A percentile compares a stretch with the other conserved stretches of the same genome.
Evolutionary conservation across 2,329 filamentous ascomycete genomes (phyloP).

Genomic region (Fusarium torulosum): DNA sequence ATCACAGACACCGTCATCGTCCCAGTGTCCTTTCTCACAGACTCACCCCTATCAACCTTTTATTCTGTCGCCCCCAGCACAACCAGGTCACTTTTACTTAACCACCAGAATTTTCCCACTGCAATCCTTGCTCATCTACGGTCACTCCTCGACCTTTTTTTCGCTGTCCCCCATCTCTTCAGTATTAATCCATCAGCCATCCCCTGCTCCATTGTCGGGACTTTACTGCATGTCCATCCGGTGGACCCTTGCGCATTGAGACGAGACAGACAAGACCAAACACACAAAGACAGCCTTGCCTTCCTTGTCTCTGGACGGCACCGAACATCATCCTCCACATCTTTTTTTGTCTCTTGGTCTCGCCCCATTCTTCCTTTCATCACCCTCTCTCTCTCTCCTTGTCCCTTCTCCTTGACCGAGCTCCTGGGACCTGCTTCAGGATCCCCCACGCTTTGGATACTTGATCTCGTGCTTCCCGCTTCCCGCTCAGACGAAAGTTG

Average conservation of each 20-base stretch:
- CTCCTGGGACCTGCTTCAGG: slow-evolving; percentile 28
- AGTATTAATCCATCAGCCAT: neutral
- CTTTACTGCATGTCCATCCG: slow-evolving; percentile 34
- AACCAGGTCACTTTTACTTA: slow-evolving; percentile 27
- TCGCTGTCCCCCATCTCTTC: neutral
- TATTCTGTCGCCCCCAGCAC: slow-evolving; percentile 36
- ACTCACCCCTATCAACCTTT: slow-evolving; percentile 16
- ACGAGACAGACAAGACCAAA: slow-evolving; percentile 5
- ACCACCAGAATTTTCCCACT: slow-evolving; percentile 25
- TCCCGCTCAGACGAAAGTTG: slow-evolving; percentile 42
- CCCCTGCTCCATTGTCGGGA: slow-evolving; percentile 16
- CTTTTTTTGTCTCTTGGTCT: slow-evolving; percentile 36
- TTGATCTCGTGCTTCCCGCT: slow-evolving; percentile 42
- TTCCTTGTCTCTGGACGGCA: slow-evolving; percentile 20
- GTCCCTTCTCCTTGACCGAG: slow-evolving; percentile 48
- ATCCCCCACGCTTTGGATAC: slow-evolving; percentile 44
- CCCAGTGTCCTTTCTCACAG: slow-evolving; percentile 6
- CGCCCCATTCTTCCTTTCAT: slow-evolving; percentile 35
- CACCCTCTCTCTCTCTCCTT: slow-evolving; percentile 22
- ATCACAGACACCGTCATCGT: slow-evolving; percentile 22
- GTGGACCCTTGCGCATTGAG: slow-evolving; percentile 35
- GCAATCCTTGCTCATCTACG: slow-evolving; percentile 18
- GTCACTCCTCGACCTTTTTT: slow-evolving; percentile 15
- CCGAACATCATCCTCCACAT: slow-evolving; percentile 36
- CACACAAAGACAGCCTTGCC: slow-evolving; percentile 20